Evolutionary conservation across 2,329 filamentous ascomycete species (phyloP).

Genomic region (Aspergillus sp.): DNA sequence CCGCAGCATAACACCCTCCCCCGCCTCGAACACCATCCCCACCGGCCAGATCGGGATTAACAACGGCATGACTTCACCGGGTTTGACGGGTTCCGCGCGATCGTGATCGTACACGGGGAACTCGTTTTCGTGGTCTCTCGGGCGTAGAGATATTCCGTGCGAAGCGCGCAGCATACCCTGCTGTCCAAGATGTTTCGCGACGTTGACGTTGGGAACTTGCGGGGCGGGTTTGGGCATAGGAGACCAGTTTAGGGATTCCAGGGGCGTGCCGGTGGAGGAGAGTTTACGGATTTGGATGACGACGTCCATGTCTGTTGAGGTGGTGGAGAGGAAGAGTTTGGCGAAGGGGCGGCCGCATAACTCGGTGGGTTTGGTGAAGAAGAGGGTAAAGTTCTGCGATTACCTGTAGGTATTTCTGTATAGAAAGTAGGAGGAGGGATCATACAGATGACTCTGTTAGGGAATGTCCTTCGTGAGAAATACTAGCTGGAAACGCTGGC

Average conservation of each 20-base stretch:
- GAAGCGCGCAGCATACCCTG: slow-evolving; percentile 18
- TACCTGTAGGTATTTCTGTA: background rate
- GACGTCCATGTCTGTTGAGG: slow-evolving; percentile 15
- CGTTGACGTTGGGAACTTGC: slow-evolving; percentile 11
- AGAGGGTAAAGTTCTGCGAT: slow-evolving; percentile 6
- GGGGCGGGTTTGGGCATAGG: slow-evolving; percentile 6
- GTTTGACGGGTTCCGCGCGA: slow-evolving; percentile 1
- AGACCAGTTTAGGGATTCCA: slow-evolving; percentile 12
- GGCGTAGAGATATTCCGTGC: slow-evolving; percentile 1
- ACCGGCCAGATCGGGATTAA: slow-evolving; percentile 16
- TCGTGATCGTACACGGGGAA: slow-evolving; percentile 3
- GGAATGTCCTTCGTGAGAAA: slow-evolving; percentile 2
- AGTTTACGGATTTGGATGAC: slow-evolving; percentile 17
- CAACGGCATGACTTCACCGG: slow-evolving; percentile 9
- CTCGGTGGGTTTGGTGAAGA: slow-evolving; percentile 7
- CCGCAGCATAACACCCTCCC: slow-evolving; percentile 15
- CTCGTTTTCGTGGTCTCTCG: background rate
- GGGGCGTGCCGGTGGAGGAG: slow-evolving; percentile 3
- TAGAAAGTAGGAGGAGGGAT: background rate
- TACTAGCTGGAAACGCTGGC: background rate
- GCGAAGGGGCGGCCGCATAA: slow-evolving; percentile 5
- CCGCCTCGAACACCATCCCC: slow-evolving; percentile 18
- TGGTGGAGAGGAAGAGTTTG: slow-evolving; percentile 11
- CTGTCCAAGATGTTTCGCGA: slow-evolving; percentile 14
- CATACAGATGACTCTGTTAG: slow-evolving; percentile 1